A percentile compares a stretch with the other conserved stretches of the same genome.
Evolutionary conservation across 768 basidiomycete species (phyloP).

Genomic region (Favolaschia claudopus): DNA sequence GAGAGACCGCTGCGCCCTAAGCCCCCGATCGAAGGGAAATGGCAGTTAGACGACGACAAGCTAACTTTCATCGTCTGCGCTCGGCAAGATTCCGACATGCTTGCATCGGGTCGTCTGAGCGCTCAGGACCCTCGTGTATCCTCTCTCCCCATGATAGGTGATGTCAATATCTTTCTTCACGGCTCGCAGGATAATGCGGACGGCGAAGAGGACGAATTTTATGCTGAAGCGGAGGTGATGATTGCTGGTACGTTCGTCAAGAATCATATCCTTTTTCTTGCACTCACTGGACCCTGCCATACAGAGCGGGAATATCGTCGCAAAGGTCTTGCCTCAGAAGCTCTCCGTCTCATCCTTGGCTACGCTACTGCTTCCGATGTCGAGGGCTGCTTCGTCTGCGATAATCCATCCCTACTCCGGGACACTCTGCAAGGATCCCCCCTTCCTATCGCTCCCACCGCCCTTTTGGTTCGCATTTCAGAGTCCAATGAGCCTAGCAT

Average conservation of each 20-base stretch:
- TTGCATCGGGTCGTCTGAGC: background rate
- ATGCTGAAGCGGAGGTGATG: constrained; percentile 93
- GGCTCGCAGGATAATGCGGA: constrained; percentile 41
- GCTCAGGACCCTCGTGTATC: constrained; percentile 44
- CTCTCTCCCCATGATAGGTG: constrained; percentile 79
- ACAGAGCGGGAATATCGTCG: constrained; percentile 74
- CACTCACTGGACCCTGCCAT: background rate
- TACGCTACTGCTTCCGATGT: constrained; percentile 69
- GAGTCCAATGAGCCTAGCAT: constrained; percentile 75
- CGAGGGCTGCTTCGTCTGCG: constrained; percentile 30
- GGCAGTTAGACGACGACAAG: constrained; percentile 90
- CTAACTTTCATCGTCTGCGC: constrained; percentile 90
- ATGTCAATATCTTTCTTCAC: constrained; percentile 90
- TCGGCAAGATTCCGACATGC: constrained; percentile 37
- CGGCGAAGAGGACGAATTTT: constrained; percentile 51
- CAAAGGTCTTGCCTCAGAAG: constrained; percentile 68
- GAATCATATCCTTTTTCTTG: background rate
- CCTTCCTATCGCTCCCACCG: constrained; percentile 50
- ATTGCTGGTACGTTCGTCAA: constrained; percentile 68
- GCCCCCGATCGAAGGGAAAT: constrained; percentile 66
- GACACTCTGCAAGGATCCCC: constrained; percentile 31
- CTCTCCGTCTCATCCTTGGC: constrained; percentile 69
- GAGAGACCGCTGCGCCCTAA: too few relatives aligned
- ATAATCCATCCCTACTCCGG: constrained; percentile 8
- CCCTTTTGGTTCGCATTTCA: constrained; percentile 76